Conservation (phyloP, 1,284 basidiomycete genomes). For the Ceratobasidium sp. region DNA sequence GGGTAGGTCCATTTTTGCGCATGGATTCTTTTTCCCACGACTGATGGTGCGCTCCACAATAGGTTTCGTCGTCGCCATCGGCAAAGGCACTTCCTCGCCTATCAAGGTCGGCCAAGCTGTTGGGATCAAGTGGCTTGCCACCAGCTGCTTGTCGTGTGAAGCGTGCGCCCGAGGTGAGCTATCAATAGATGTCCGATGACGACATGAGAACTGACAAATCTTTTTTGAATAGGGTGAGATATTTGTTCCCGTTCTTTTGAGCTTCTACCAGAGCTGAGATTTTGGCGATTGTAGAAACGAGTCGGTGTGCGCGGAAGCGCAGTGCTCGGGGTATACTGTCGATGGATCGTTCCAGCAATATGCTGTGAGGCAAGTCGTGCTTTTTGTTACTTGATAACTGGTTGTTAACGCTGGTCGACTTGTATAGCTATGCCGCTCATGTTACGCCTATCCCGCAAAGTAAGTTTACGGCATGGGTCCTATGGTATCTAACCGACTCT, state of each 20-base stretch:
- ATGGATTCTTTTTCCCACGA: constrained; percentile 6
- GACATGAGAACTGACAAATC: constrained; percentile 73
- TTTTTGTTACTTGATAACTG: no score
- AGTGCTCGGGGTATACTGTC: constrained; percentile 76
- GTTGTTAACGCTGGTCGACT: constrained; percentile 52
- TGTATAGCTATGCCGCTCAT: constrained; percentile 49
- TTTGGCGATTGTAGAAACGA: constrained; percentile 41
- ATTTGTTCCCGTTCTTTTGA: constrained; percentile 45
- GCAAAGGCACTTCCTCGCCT: constrained; percentile 68
- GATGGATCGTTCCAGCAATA: constrained; percentile 90
- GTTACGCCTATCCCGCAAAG: constrained; percentile 35
- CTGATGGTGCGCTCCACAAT: constrained; percentile 46
- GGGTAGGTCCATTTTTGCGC: constrained; percentile 55
- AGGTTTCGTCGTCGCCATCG: constrained; percentile 78
- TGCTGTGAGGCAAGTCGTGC: constrained; percentile 61
- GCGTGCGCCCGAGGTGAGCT: constrained; percentile 34
- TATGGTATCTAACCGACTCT: constrained; percentile 58
- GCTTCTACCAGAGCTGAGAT: background rate
- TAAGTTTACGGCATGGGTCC: constrained; percentile 26
- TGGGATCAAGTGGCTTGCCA: constrained; percentile 87
- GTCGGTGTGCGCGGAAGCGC: constrained; percentile 64
- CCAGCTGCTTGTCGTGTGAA: constrained; percentile 62
- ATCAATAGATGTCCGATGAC: constrained; percentile 76
- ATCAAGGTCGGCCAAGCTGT: constrained; percentile 79
- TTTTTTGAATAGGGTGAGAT: constrained; percentile 45